Conservation (phyloP, 2,329 filamentous ascomycete genomes). For the Setomelanomma holmii region DNA sequence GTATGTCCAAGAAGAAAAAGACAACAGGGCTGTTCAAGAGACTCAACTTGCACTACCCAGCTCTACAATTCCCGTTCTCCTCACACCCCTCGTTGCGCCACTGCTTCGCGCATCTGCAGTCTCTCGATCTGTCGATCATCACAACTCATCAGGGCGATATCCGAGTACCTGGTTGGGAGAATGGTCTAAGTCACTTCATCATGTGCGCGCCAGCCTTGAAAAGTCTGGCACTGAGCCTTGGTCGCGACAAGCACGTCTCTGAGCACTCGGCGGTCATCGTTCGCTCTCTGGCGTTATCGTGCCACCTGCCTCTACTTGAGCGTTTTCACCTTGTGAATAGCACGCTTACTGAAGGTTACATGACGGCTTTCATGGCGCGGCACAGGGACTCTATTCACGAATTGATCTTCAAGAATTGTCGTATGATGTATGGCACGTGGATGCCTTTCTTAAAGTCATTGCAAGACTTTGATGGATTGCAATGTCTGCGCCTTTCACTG, state of each 20-base stretch:
- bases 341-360: constrained; percentile 18
- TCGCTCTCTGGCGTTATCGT: constrained; percentile 18
- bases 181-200: constrained; percentile 28
- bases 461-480: constrained; percentile 6
- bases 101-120: constrained; percentile 19
- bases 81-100: constrained; percentile 16
- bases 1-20: constrained; percentile 22
- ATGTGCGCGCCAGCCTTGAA: constrained; percentile 20
- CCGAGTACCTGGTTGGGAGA: constrained; percentile 30
- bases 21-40: constrained; percentile 13
- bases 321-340: constrained; percentile 24
- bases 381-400: constrained; percentile 22
- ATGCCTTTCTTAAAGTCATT: constrained; percentile 12
- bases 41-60: constrained; percentile 20
- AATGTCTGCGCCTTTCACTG: constrained; percentile 10
- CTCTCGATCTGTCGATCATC: constrained; percentile 28
- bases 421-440: constrained; percentile 26
- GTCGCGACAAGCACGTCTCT: constrained; percentile 14
- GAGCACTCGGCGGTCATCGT: constrained; percentile 25
- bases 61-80: constrained; percentile 18
- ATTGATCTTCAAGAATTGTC: constrained; percentile 17
- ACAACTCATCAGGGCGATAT: constrained; percentile 13
- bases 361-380: constrained; percentile 18
- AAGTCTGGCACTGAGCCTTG: constrained; percentile 29
- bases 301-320: constrained; percentile 17